phyloP scores from a whole-genome alignment of 176 grass and related monocot genomes.

The Metroxylon sagu region DNA sequence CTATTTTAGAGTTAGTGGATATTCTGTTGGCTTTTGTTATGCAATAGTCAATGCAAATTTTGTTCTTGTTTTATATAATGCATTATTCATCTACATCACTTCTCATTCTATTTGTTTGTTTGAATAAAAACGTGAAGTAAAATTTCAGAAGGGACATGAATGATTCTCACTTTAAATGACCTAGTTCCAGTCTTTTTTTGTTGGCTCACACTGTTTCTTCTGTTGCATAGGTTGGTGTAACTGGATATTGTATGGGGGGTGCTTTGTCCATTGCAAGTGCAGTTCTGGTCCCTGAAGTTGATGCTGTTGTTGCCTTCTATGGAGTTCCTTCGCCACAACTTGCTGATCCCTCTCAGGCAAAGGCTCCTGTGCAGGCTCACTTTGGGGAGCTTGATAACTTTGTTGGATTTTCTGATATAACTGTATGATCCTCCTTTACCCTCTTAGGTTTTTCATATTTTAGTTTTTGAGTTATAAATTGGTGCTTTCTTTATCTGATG shows the following conservation, averaged over 20 bases:
- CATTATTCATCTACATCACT: too few species aligned
- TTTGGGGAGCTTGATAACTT: conserved; percentile 76
- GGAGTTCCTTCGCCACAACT: conserved; percentile 68
- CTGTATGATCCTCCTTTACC: conserved; percentile 36
- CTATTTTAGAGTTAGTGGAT: too few species aligned
- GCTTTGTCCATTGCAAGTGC: conserved; percentile 84
- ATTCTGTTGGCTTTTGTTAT: too few species aligned
- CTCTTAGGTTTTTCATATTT: background rate
- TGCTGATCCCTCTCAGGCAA: conserved; percentile 69
- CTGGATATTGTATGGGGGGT: conserved; percentile 88
- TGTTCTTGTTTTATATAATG: too few species aligned
- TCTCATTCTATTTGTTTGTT: too few species aligned
- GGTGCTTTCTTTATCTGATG: too few species aligned
- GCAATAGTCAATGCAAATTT: too few species aligned
- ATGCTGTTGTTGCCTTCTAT: conserved; percentile 94
- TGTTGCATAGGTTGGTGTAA: conserved; percentile 68
- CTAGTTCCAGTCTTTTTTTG: too few species aligned
- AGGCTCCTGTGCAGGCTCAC: conserved; percentile 88
- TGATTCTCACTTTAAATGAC: too few species aligned
- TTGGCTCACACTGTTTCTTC: too few species aligned
- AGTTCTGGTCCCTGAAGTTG: conserved; percentile 80
- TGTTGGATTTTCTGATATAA: conserved; percentile 80
- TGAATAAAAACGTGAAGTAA: too few species aligned
- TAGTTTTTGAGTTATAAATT: background rate
- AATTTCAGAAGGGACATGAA: too few species aligned